Evolutionary conservation across 2,329 filamentous ascomycete genomes (phyloP).

Genomic region (Aspergillus thermomutatus): DNA sequence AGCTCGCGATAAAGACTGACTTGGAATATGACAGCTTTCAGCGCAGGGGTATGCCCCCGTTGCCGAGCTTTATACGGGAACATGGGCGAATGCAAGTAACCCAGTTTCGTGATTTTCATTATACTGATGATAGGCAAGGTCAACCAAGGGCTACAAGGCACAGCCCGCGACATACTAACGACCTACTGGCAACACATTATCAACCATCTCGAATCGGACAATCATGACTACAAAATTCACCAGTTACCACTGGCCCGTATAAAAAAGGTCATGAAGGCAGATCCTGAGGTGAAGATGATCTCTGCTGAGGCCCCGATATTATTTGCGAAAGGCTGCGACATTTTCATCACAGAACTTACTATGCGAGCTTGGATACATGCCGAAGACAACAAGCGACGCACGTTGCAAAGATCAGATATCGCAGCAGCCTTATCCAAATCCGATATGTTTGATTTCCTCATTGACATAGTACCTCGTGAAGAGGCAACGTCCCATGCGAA

Average conservation of each 20-base stretch:
- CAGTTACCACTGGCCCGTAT: constrained; percentile 95
- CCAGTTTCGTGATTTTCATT: background rate
- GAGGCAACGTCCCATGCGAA: constrained; percentile 86
- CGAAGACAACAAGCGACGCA: constrained; percentile 96
- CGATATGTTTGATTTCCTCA: constrained; percentile 99
- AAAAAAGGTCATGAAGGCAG: constrained; percentile 99
- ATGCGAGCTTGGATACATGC: constrained; percentile 99
- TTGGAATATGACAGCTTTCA: constrained; percentile 61
- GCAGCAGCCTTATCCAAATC: constrained; percentile 93
- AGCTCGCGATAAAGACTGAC: constrained; percentile 6
- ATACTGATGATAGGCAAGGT: constrained; percentile 56
- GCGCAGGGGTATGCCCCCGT: constrained; percentile 83
- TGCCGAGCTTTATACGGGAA: constrained; percentile 84
- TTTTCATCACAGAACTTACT: constrained; percentile 97
- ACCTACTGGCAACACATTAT: constrained; percentile 99
- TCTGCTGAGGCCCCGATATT: constrained; percentile 96
- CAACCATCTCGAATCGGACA: constrained; percentile 88
- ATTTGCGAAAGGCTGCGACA: constrained; percentile 97
- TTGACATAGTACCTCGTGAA: constrained; percentile 96
- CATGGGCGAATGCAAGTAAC: constrained; percentile 82
- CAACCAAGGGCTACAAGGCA: constrained; percentile 87
- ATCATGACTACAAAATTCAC: constrained; percentile 97
- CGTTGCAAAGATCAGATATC: constrained; percentile 92
- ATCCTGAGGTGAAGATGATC: constrained; percentile 99
- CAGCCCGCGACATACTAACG: constrained; percentile 94